Percentiles rank a stretch among this genome's conserved stretches.
Evolutionary conservation across 1,284 basidiomycete species (phyloP).

Genomic region (Bjerkandera adusta): DNA sequence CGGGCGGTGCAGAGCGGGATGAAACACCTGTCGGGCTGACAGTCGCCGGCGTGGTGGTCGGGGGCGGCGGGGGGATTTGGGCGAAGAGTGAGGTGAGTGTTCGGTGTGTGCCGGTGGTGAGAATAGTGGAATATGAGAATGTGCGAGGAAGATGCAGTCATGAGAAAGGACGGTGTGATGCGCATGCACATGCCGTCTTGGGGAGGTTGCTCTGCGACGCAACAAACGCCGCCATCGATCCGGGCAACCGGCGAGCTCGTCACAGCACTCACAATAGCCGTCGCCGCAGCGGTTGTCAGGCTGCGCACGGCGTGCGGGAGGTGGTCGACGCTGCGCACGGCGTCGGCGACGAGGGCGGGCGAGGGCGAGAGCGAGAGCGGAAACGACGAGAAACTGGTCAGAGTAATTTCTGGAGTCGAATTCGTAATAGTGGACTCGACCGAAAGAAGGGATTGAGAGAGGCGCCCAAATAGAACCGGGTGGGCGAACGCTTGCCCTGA

Average conservation of each 20-base stretch:
- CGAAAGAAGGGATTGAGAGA: conserved; percentile 4
- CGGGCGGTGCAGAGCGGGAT: no score
- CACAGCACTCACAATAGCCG: neutral
- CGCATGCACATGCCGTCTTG: no score
- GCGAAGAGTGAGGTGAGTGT: no score
- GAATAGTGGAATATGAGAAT: no score
- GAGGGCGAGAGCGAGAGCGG: neutral
- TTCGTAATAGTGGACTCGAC: conserved; percentile 5
- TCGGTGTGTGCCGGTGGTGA: no score
- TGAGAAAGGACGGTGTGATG: no score
- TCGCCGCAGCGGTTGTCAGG: neutral
- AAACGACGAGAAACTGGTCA: neutral
- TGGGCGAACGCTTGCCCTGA: conserved; percentile 19
- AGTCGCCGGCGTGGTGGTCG: no score
- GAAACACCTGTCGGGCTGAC: no score
- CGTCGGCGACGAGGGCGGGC: neutral
- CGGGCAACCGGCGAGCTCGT: conserved; percentile 10
- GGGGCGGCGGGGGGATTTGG: no score
- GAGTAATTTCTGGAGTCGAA: conserved; percentile 4
- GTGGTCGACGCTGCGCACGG: no score
- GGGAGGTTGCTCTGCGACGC: no score
- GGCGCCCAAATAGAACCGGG: conserved; percentile 11
- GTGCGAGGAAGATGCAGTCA: no score
- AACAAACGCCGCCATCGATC: conserved; percentile 21
- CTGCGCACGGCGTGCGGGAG: neutral